Evolutionary conservation across 768 basidiomycete species (phyloP), one percentile per base, ranked within the genome.

Genomic region (Nidularia pulvinata): DNA sequence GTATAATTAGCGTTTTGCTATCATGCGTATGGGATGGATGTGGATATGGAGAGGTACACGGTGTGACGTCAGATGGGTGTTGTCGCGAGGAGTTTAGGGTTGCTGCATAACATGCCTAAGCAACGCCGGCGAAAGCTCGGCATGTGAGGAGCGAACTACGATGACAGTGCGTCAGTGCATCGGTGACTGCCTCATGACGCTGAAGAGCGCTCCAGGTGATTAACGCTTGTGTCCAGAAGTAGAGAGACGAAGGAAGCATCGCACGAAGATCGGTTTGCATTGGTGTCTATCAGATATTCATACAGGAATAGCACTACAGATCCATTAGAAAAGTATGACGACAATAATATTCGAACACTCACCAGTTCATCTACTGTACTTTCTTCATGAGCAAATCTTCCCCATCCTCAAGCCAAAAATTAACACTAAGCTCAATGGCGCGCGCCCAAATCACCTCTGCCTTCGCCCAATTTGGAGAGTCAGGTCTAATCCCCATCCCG

Each of bases 371-470:
- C 19, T 19, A 19, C 19, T 19, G 19, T 19, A 19, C 19, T 19
- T 19, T n/a, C 51, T 46, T 51, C 46, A 51, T 52, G 2, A 16
- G 48, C 22, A 54, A 32, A 55, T 70, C 68, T 50, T 73, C 81
- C 2, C 71, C 75, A 11, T 65, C 69, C 6, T 64, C 55, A 2
- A 84, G 85, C 85, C 85, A 86, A 59, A 87, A 87, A 3, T 63
- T 75, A 33, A 69, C 74, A 61, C 89, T 86, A 0, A 89, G 72
- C 55, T 87, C 85, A 1, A 86, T 55, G 11, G 85, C 81, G 13
- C 85, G 73, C 11, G 59, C 66, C 83, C 84, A 88, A 33, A 85
- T 76, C 3, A 62, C 70, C 59, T 84, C 81, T 36, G 81, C 75
- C 6, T 71, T 65, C 3, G 35, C 52, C 69, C 73, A 78, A 0